A percentile compares a stretch with the other conserved stretches of the same genome.
phyloP scores from a whole-genome alignment of 768 basidiomycete genomes.

The Agaricus blazei region DNA sequence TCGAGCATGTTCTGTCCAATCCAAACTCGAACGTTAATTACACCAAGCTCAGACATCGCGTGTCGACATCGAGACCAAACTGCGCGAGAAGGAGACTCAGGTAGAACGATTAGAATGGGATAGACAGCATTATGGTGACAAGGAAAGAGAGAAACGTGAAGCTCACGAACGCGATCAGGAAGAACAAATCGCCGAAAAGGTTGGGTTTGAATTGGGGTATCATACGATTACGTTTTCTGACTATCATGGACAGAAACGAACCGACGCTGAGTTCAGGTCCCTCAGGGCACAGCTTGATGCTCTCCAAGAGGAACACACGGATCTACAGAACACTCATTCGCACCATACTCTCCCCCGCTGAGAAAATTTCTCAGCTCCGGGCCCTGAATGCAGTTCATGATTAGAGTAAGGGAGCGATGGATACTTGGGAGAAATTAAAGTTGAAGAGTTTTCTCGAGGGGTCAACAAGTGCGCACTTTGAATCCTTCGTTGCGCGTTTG shows the following conservation, averaged over 20 bases:
- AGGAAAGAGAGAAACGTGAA: slow-evolving; percentile 62
- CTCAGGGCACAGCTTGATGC: slow-evolving; percentile 44
- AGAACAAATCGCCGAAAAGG: slow-evolving; percentile 56
- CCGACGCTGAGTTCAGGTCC: slow-evolving; percentile 46
- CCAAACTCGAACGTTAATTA: slow-evolving; percentile 57
- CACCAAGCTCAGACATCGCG: slow-evolving; percentile 55
- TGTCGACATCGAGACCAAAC: slow-evolving; percentile 60
- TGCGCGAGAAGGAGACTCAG: slow-evolving; percentile 56
- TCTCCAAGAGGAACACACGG: slow-evolving; percentile 54
- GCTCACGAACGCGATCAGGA: slow-evolving; percentile 59
- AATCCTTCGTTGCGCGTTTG: too few species aligned
- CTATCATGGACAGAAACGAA: slow-evolving; percentile 30
- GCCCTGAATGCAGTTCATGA: slow-evolving; percentile 30
- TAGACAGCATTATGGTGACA: slow-evolving; percentile 60
- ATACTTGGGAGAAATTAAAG: too few species aligned
- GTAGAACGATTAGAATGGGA: slow-evolving; percentile 70
- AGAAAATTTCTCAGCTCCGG: slow-evolving; percentile 45
- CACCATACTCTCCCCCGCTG: slow-evolving; percentile 41
- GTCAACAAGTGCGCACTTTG: too few species aligned
- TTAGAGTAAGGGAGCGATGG: too few species aligned
- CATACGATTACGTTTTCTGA: neutral
- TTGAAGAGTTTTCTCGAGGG: too few species aligned
- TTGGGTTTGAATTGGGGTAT: slow-evolving; percentile 21
- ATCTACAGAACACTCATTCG: slow-evolving; percentile 54
- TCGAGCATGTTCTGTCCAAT: too few species aligned